Conservation (phyloP, 768 basidiomycete species). For the Candolleomyces efflorescens region DNA sequence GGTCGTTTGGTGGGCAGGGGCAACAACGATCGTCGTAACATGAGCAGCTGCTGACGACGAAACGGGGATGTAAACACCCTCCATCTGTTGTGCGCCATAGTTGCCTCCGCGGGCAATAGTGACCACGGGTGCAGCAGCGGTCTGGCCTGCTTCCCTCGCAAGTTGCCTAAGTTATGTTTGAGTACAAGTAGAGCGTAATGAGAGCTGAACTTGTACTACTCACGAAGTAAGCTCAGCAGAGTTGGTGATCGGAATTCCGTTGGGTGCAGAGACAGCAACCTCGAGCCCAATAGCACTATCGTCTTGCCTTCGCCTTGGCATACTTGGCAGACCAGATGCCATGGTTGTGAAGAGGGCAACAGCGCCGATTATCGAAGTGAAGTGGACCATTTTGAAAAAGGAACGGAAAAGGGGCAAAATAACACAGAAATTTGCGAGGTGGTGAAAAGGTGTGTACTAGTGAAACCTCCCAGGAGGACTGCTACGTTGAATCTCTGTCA, state of each 20-base stretch:
- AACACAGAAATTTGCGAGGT: conserved; percentile 38
- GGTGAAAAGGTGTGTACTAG: conserved; percentile 28
- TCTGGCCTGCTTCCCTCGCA: neutral
- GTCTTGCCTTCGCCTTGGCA: conserved; percentile 31
- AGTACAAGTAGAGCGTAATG: neutral
- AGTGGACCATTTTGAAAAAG: conserved; percentile 55
- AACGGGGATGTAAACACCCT: neutral
- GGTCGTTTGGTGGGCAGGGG: neutral
- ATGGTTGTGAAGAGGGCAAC: conserved; percentile 50
- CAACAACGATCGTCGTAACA: neutral
- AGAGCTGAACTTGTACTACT: conserved; percentile 8
- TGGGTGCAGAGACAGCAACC: conserved; percentile 42
- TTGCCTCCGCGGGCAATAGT: neutral
- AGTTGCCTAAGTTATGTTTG: neutral
- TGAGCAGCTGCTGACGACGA: neutral
- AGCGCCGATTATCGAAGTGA: conserved; percentile 51
- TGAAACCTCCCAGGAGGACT: conserved; percentile 63
- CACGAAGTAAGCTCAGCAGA: conserved; percentile 24
- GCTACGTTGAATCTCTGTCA: conserved; percentile 56
- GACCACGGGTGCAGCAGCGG: neutral
- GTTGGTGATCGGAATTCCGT: conserved; percentile 42
- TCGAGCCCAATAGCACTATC: conserved; percentile 35
- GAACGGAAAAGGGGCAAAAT: conserved; percentile 28
- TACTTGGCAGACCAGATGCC: conserved; percentile 28
- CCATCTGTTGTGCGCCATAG: neutral